Conservation (phyloP, 129 eudicot genomes). For the Dittrichia graveolens region DNA sequence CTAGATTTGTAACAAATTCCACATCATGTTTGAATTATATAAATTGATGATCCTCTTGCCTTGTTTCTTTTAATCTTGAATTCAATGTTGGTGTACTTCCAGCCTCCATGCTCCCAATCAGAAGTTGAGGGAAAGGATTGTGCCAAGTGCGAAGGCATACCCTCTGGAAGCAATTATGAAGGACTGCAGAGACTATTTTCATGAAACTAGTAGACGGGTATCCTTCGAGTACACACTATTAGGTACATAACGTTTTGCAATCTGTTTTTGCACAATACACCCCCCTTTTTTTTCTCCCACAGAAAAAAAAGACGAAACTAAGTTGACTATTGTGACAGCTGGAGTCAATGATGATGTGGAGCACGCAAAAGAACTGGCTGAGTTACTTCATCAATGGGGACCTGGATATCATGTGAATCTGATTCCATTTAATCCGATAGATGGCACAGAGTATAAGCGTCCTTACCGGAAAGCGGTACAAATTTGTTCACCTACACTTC, state of each 20-base stretch:
- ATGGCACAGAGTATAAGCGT: conserved; percentile 86
- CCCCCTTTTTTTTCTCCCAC: no score
- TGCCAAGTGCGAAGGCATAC: conserved; percentile 97
- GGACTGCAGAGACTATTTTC: conserved; percentile 92
- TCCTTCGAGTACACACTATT: conserved; percentile 94
- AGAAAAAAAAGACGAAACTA: not conserved
- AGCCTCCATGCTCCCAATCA: conserved; percentile 99
- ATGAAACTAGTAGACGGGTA: conserved; percentile 88
- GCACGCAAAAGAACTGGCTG: conserved; percentile 86
- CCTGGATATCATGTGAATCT: conserved; percentile 95
- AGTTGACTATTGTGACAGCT: conserved; percentile 51
- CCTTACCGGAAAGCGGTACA: conserved; percentile 83
- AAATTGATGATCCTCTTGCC: conserved; percentile 4
- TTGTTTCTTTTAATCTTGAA: not conserved
- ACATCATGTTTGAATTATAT: not conserved
- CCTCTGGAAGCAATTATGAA: conserved; percentile 94
- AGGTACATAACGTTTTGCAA: conserved; percentile 52
- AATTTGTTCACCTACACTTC: not conserved
- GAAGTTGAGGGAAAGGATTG: conserved; percentile 84
- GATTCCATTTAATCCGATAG: conserved; percentile 89
- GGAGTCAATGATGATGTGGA: conserved; percentile 93
- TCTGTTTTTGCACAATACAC: no score
- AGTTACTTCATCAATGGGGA: conserved; percentile 93
- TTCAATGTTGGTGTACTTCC: conserved; percentile 33
- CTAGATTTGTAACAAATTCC: not conserved